Conservation (phyloP, 306 rosid genomes). For the Trifolium fragiferum region DNA sequence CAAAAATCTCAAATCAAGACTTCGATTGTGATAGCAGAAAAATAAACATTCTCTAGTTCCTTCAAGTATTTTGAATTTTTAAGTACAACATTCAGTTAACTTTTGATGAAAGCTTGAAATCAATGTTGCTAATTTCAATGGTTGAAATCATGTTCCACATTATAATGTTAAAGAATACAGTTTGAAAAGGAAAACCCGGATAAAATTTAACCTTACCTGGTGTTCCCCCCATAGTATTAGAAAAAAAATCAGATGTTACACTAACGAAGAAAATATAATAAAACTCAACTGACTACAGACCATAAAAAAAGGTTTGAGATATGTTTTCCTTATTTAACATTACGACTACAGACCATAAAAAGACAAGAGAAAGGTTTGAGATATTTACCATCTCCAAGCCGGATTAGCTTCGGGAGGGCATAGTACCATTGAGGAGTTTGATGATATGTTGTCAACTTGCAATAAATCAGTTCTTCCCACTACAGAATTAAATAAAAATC, state of each 20-base stretch:
- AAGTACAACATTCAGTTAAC: conserved; percentile 3
- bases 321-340: conserved; percentile 7
- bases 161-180: background rate
- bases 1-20: background rate
- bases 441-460: conserved; percentile 48
- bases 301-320: too few species aligned
- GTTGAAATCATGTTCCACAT: background rate
- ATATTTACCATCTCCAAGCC: conserved; percentile 85
- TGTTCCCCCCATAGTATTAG: background rate
- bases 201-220: background rate
- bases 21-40: background rate
- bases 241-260: background rate
- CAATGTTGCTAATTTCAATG: background rate
- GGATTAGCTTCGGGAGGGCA: conserved; percentile 87
- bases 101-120: background rate
- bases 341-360: background rate
- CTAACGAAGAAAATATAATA: conserved; percentile 2
- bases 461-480: conserved; percentile 49
- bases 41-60: conserved; percentile 13
- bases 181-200: background rate
- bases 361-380: background rate
- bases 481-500: conserved; percentile 38
- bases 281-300: conserved; percentile 18
- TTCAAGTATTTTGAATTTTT: background rate
- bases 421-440: conserved; percentile 58